These are phyloP conservation scores for Ambrosia artemisiifolia DNA, from an alignment of 129 eudicot genomes.

Conservation along the genomic window DNA sequence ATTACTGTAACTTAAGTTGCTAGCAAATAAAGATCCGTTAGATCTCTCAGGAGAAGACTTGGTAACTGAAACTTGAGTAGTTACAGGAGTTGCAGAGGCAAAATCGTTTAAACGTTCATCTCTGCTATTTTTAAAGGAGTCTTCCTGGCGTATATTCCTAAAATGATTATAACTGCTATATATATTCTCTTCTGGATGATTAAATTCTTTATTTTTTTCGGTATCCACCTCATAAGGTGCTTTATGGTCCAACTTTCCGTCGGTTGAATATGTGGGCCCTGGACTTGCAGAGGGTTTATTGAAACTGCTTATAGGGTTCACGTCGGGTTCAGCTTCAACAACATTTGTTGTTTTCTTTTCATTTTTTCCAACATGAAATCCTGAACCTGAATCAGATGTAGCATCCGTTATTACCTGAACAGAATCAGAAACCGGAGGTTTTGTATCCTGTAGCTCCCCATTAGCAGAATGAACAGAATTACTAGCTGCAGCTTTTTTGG, in stretches of 20 bases:
- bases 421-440: constrained; percentile 44
- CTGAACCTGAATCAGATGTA: constrained; percentile 37
- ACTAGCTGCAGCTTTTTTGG: constrained; percentile 50
- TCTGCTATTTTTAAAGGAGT: constrained; percentile 27
- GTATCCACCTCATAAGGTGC: constrained; percentile 26
- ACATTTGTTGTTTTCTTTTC: constrained; percentile 28
- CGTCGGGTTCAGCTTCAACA: constrained; percentile 29
- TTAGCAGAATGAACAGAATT: constrained; percentile 46
- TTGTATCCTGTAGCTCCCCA: constrained; percentile 38
- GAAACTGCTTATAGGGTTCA: constrained; percentile 26
- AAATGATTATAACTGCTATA: constrained; percentile 26
- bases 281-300: constrained; percentile 25
- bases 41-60: constrained; percentile 23
- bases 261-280: constrained; percentile 21
- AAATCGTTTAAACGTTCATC: constrained; percentile 36
- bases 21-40: neutral
- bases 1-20: constrained; percentile 4
- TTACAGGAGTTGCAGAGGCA: constrained; percentile 26
- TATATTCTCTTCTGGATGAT: constrained; percentile 19
- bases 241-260: constrained; percentile 23
- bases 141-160: constrained; percentile 28
- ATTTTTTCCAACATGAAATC: constrained; percentile 25
- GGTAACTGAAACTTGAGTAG: constrained; percentile 31
- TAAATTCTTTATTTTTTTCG: constrained; percentile 13
- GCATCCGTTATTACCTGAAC: constrained; percentile 29